Base-by-base conservation (phyloP, 2,329 filamentous ascomycete genomes). In the Clarireedia homoeocarpa region DNA sequence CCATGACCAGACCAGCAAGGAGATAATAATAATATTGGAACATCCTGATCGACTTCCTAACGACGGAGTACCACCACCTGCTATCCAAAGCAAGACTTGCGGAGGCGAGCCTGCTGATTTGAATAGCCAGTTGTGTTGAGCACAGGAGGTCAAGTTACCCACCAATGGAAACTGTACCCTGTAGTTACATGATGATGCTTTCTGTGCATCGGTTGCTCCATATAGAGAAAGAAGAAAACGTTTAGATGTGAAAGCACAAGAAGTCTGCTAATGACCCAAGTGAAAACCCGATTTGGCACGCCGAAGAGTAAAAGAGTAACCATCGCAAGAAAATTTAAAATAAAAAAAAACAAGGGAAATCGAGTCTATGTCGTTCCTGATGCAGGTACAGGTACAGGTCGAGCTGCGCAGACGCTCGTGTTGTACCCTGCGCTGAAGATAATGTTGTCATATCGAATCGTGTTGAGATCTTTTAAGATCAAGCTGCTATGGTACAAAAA, bases 401-500 rank as follows among this genome's bases (percentile, higher is more conserved):
- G 66, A 68, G 65, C 62, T 62, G 64, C 66, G 65, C 65, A 65
- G 57, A 61, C 51, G 62, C 66, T 65, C 65, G 57, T 66, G 61
- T 59, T 63, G 65, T 66, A 68, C 64, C 63, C 53, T 66, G 63
- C 65, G 66, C 63, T 62, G 61, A 64, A 58, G 58, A 62, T 52
- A 60, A 61, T 45, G 58, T 62, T 62, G 61, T 64, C 59, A 56
- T 61, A 58, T 65, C 58, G 62, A 65, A 54, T 66, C 60, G 55
- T 66, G 62, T 62, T 56, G 57, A 57, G 60, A 65, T 66, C 63
- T 65, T 64, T 65, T 63, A 53, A 62, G 63, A 66, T 64, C 61
- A 53, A 64, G 63, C 59, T 64, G 59, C 59, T 70, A 67, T 69
- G 66, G 63, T 70, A 70, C 67, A 70, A 55, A 59, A 57, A 59